These are phyloP conservation scores for Populus ilicifolia DNA, from an alignment of 345 rosid genomes.

Conservation along the genomic window DNA sequence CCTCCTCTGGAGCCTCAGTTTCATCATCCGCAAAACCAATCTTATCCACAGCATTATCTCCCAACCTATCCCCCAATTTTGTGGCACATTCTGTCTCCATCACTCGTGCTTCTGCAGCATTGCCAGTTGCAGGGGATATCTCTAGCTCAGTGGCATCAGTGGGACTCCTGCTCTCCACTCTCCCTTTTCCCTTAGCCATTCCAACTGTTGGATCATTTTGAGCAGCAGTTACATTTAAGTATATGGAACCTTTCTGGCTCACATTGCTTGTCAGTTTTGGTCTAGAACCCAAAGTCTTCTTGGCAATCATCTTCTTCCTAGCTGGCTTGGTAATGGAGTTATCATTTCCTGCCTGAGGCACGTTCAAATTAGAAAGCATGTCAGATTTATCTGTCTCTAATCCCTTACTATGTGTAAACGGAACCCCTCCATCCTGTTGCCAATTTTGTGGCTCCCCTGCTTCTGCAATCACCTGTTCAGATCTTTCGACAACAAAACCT, in stretches of 20 bases:
- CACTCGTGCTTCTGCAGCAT: constrained; percentile 27
- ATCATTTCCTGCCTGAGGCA: constrained; percentile 25
- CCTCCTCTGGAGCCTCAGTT: constrained; percentile 54
- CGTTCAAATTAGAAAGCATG: constrained; percentile 21
- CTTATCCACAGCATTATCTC: constrained; percentile 16
- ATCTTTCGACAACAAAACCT: constrained; percentile 6
- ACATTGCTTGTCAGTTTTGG: constrained; percentile 36
- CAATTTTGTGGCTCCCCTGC: constrained; percentile 14
- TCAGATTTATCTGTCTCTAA: constrained; percentile 25
- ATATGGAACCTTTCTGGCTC: constrained; percentile 57
- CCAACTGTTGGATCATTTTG: constrained; percentile 21
- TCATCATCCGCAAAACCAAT: constrained; percentile 37
- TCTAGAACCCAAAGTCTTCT: constrained; percentile 58
- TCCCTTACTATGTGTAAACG: constrained; percentile 25
- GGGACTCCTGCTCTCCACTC: constrained; percentile 15
- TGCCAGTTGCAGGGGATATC: constrained; percentile 20
- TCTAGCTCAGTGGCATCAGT: constrained; percentile 28
- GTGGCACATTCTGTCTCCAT: constrained; percentile 10
- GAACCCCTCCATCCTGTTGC: constrained; percentile 23
- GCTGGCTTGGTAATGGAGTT: constrained; percentile 27
- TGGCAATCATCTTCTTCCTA: constrained; percentile 44
- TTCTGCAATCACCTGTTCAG: constrained; percentile 13
- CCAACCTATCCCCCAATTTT: constrained; percentile 24
- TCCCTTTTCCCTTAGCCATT: constrained; percentile 24
- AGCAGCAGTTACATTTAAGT: constrained; percentile 35